A percentile compares a stretch with the other conserved stretches of the same genome.
phyloP scores from a whole-genome alignment of 208 protist genomes.

The Trypanosoma mega region DNA sequence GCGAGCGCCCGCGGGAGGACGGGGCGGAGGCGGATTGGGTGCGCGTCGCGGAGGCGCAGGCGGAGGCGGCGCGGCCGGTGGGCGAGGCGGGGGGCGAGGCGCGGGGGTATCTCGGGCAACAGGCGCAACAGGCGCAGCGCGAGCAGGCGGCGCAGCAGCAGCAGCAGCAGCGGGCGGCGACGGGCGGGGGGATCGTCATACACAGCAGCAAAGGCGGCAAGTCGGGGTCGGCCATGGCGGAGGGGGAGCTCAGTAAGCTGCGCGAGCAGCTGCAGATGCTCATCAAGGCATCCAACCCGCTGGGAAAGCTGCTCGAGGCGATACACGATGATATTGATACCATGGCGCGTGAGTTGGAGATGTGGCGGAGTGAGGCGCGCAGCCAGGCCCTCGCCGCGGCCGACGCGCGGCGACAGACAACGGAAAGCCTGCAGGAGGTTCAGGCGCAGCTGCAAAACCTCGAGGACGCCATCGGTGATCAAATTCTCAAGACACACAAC shows the following conservation, averaged over 20 bases:
- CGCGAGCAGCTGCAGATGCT: conserved; percentile 87
- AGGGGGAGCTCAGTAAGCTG: conserved; percentile 75
- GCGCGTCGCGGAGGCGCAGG: conserved; percentile 73
- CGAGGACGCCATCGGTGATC: conserved; percentile 86
- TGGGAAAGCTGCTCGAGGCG: conserved; percentile 83
- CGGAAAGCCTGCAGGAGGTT: conserved; percentile 80
- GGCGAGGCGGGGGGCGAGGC: conserved; percentile 47
- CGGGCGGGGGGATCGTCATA: conserved; percentile 66
- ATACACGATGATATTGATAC: conserved; percentile 90
- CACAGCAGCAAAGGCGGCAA: conserved; percentile 38
- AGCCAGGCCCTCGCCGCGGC: conserved; percentile 75
- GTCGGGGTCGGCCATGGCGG: conserved; percentile 41
- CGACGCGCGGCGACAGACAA: conserved; percentile 78
- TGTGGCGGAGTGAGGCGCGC: conserved; percentile 87
- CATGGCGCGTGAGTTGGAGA: conserved; percentile 87
- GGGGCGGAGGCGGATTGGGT: conserved; percentile 59
- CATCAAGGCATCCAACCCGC: conserved; percentile 87
- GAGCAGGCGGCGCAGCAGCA: conserved; percentile 64
- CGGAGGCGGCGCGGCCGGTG: conserved; percentile 31
- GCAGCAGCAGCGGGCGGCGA: conserved; percentile 12
- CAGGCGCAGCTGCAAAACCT: conserved; percentile 78
- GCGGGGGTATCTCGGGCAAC: conserved; percentile 75
- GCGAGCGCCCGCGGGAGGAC: conserved; percentile 42
- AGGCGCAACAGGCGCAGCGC: conserved; percentile 81
- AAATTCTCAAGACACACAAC: conserved; percentile 86